Percentiles rank a stretch among this genome's conserved stretches.
These are phyloP conservation scores for Fusarium foetens DNA, from an alignment of 2,329 filamentous ascomycete genomes.

Conservation along the genomic window DNA sequence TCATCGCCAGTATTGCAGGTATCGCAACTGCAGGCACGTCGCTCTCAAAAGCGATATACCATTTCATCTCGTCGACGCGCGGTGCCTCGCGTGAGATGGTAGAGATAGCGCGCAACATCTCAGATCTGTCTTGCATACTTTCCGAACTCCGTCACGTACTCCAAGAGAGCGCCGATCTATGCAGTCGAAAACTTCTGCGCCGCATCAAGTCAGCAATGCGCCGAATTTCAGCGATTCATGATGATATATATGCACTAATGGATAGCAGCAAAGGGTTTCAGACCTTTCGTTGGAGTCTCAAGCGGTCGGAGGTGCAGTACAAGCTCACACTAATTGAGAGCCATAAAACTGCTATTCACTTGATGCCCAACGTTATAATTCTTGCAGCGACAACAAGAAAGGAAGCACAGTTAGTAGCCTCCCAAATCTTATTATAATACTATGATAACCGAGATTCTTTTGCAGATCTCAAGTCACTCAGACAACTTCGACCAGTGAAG, in stretches of 20 bases:
- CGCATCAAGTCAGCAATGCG: background rate
- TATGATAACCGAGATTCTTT: accelerated
- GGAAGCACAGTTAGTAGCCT: background rate
- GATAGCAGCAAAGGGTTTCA: background rate
- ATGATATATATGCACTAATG: background rate
- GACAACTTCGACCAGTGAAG: accelerated
- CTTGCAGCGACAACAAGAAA: background rate
- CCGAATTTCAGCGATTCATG: background rate
- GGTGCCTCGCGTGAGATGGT: background rate
- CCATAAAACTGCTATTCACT: background rate
- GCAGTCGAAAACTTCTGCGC: background rate
- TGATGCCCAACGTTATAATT: background rate
- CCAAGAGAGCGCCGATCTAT: background rate
- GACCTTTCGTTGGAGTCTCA: background rate
- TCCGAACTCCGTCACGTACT: background rate
- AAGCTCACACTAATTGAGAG: background rate
- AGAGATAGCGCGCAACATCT: background rate
- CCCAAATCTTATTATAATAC: accelerated
- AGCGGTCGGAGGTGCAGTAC: background rate
- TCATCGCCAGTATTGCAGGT: background rate
- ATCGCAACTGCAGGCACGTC: background rate
- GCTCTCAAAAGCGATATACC: background rate
- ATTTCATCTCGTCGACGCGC: background rate
- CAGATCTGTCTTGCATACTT: background rate
- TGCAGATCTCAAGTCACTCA: background rate